Evolutionary conservation across 305 asterid genomes (phyloP).

Genomic region (Stenogyne calaminthoides): DNA sequence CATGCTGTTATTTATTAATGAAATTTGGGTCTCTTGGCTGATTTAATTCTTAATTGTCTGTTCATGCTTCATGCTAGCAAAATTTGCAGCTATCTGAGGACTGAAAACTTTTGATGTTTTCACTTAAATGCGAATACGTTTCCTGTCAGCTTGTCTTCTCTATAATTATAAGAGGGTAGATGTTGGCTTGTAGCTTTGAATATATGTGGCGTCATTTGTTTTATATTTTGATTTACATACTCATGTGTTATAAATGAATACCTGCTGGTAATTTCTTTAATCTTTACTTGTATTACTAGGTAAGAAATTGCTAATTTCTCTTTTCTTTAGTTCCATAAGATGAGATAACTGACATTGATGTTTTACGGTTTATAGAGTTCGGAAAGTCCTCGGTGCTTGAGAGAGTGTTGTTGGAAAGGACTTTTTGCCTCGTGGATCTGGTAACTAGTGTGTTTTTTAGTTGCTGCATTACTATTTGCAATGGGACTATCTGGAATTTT

Average conservation of each 20-base stretch:
- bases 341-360: slow-evolving; percentile 3
- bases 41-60: not conserved
- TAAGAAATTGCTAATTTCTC: not conserved
- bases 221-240: not conserved
- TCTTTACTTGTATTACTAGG: slow-evolving; percentile 4
- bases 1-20: not conserved
- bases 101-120: not conserved
- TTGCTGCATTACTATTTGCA: slow-evolving; percentile 23
- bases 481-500: slow-evolving; percentile 7
- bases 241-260: not conserved
- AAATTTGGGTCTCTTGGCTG: not conserved
- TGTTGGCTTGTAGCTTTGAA: not conserved
- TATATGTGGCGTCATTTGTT: not conserved
- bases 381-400: slow-evolving; percentile 85
- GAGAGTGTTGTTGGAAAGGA: slow-evolving; percentile 84
- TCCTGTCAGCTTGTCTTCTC: not conserved
- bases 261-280: slow-evolving; percentile 3
- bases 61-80: not conserved
- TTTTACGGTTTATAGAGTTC: slow-evolving; percentile 59
- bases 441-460: slow-evolving; percentile 35
- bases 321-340: slow-evolving; percentile 15
- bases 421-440: slow-evolving; percentile 91
- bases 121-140: slow-evolving; percentile 3
- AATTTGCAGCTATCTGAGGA: slow-evolving; percentile 18
- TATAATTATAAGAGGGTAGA: not conserved